Base-by-base conservation (phyloP, 2,329 filamentous ascomycete species). In the Fusarium phyllophilum region DNA sequence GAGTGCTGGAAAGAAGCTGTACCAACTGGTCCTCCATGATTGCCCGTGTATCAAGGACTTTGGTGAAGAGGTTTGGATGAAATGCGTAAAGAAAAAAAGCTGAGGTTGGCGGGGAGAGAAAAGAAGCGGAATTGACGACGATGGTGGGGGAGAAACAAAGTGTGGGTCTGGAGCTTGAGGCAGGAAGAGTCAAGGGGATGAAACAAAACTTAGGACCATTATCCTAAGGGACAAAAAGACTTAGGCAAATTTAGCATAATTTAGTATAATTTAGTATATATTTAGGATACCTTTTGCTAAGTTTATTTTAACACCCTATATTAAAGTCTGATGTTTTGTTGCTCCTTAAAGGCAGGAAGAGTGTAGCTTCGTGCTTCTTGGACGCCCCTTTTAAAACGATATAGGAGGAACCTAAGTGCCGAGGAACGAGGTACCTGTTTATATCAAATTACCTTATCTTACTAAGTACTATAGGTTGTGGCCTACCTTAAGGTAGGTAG, bases 21-120 rank as follows among this genome's bases (percentile, higher is more conserved):
- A 96, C 91, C 83, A 99, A 90, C 87, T 97, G 92, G 85, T 97
- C 92, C 89, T 97, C 95, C 95, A 97, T 97, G 78, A 72, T 80
- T 78, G 26, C 26, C 26, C 26, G 72, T 66, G 52, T 62, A 55
- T 70, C 63, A 45, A 48, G 66, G 67, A 66, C 61, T 70, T 66
- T 44, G 66, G 56, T 64, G 45, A 64, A 51, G 31, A 65, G 52
- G 61, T 41, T 49, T 49, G 52, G 55, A 61, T 41, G 63, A 64
- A 65, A 63, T 60, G 48, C 24, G n/a, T 15, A 49, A 68, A 67
- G 22, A 44, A 68, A 62, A 72, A 71, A 71, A 60, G 49, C 68
- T 72, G 73, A 73, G 56, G 68, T 70, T 78, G 75, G 72, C 65
- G 75, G 75, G 75, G 75, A 68, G 63, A 72, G 63, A 72, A 67